Conservation (phyloP, 73 alveolate species). For the Paramecium sexaurelia region DNA sequence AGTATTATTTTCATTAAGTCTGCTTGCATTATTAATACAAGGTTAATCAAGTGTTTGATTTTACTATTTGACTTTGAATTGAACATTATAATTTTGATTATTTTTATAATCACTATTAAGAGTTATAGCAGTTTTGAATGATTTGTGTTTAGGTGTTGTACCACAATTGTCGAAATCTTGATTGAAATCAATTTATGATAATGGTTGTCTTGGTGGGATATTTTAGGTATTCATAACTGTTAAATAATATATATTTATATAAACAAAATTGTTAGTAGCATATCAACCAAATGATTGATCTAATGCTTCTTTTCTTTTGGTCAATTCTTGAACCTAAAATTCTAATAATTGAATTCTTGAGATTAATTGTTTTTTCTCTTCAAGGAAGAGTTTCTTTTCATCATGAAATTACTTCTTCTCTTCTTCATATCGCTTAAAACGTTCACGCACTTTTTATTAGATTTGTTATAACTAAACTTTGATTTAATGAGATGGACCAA, state of each 20-base stretch:
- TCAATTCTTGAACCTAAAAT: background rate
- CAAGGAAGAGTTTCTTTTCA: background rate
- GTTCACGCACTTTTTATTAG: background rate
- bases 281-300: conserved; percentile 44
- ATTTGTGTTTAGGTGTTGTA: conserved; percentile 10
- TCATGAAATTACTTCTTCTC: background rate
- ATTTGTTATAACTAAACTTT: background rate
- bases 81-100: background rate
- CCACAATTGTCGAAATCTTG: background rate
- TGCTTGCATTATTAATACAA: background rate
- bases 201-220: background rate
- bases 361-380: background rate
- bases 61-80: background rate
- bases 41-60: background rate
- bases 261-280: background rate
- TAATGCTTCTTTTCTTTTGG: background rate
- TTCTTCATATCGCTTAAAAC: background rate
- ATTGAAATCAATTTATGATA: background rate
- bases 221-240: background rate
- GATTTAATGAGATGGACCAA: background rate
- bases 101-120: conserved; percentile 17
- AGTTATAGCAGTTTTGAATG: background rate
- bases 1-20: background rate
- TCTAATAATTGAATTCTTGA: background rate
- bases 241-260: background rate